Percentiles rank a stretch among this genome's conserved stretches.
phyloP scores from a whole-genome alignment of 257 asterid species.

The Solanum clarkiae region DNA sequence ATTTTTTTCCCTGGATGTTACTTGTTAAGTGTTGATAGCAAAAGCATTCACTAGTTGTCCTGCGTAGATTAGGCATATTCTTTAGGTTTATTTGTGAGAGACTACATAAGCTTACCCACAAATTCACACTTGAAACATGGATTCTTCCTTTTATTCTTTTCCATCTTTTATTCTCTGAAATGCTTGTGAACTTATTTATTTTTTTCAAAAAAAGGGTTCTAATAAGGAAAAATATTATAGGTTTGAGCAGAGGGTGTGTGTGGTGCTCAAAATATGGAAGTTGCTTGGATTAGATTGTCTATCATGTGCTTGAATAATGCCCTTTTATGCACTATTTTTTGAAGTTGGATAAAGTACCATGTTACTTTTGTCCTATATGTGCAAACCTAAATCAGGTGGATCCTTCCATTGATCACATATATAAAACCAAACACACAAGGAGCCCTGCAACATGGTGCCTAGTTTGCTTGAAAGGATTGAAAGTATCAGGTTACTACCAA shows the following conservation, averaged over 20 bases:
- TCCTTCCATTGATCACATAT: background rate
- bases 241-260: background rate
- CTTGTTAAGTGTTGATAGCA: background rate
- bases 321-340: background rate
- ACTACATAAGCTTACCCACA: background rate
- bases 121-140: background rate
- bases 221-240: background rate
- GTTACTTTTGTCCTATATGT: background rate
- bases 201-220: background rate
- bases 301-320: background rate
- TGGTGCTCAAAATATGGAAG: background rate
- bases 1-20: background rate
- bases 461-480: background rate
- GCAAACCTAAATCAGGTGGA: background rate
- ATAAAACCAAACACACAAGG: background rate
- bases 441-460: background rate
- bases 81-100: background rate
- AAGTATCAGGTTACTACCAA: background rate
- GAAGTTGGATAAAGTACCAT: background rate
- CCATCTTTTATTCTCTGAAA: background rate
- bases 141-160: background rate
- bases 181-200: background rate
- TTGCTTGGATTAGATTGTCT: background rate
- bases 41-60: background rate
- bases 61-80: background rate